Evolutionary conservation across 768 basidiomycete genomes (phyloP), one percentile per base, ranked within the genome.

Genomic region (Boletellus ananas): DNA sequence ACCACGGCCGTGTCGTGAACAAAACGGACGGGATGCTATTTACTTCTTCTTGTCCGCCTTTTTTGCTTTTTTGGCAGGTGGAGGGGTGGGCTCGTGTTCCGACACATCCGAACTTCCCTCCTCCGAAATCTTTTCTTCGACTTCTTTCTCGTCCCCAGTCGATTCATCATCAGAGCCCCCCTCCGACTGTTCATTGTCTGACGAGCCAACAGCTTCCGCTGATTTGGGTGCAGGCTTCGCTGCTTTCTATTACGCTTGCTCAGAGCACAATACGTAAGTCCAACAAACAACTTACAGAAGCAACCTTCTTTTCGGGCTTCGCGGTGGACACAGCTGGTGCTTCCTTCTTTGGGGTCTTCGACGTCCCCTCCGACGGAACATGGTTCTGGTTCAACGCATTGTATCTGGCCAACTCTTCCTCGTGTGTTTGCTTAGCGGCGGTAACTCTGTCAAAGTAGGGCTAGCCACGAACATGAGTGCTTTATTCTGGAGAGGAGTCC

Each of bases 371-470:
- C 25, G 72, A 77, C 45, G 75, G 74, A 33, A 76, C 70, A 51
- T 79, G 74, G 46, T 76, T 75, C 12, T 72, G 73, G 7, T 78
- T 72, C 47, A 73, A 72, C 29, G 76, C 79, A 45, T 85, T 84
- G 62, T 88, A 89, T 8, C 77, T 79, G 36, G 74, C 76, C 64
- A 89, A 83, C 40, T 84, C 78, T 31, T 72, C 72, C 9, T 81
- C 75, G 61, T 87, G 92, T 34, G 74, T 71, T 51, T 76, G 74
- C 63, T 88, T 89, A n/a, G 81, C 82, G 34, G 63, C 73, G 12
- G 70, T 71, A 59, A 83, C 82, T 34, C 75, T 49, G 45, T 66
- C 60, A 39, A 68, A 69, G 49, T 62, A 68, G 11, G 68, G 68
- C 66, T 68, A 39, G 25, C 23, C 27, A 6, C 41, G 7, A 43